Evolutionary conservation across 1,139 yeast species (phyloP).

Genomic region (Saccharomyces hybrid): DNA sequence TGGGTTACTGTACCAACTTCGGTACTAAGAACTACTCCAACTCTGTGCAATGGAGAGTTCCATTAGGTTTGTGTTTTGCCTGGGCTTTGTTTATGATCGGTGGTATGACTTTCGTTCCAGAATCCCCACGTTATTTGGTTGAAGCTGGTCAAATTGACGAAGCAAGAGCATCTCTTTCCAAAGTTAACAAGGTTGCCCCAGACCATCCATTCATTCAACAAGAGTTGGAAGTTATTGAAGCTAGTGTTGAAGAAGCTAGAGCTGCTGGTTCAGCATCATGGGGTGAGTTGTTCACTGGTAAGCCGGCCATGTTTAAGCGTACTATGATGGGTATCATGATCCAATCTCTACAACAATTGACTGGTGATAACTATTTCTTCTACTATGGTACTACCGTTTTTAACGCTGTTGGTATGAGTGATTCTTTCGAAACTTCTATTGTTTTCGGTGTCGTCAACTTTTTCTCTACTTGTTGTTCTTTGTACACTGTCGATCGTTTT

Average conservation of each 20-base stretch:
- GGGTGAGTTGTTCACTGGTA: slow-evolving; percentile 33
- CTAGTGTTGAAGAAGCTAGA: slow-evolving; percentile 47
- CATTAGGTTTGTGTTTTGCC: slow-evolving; percentile 44
- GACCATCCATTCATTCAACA: slow-evolving; percentile 42
- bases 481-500: slow-evolving; percentile 55
- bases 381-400: slow-evolving; percentile 71
- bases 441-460: slow-evolving; percentile 72
- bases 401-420: slow-evolving; percentile 63
- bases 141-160: slow-evolving; percentile 45
- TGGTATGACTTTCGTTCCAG: slow-evolving; percentile 66
- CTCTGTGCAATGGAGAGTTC: slow-evolving; percentile 58
- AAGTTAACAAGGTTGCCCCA: slow-evolving; percentile 38
- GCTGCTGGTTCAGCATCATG: slow-evolving; percentile 34
- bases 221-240: slow-evolving; percentile 53
- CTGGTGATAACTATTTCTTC: slow-evolving; percentile 75
- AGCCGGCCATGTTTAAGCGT: slow-evolving; percentile 46
- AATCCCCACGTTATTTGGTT: slow-evolving; percentile 67
- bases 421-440: slow-evolving; percentile 67
- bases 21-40: slow-evolving; percentile 43
- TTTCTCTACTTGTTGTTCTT: slow-evolving; percentile 59
- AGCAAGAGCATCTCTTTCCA: slow-evolving; percentile 45
- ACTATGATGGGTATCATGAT: slow-evolving; percentile 55
- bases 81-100: slow-evolving; percentile 37
- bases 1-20: slow-evolving; percentile 56
- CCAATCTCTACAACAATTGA: slow-evolving; percentile 65